These are phyloP conservation scores for Apiospora malaysiana DNA, from an alignment of 2,329 filamentous ascomycete genomes.

Conservation along the genomic window DNA sequence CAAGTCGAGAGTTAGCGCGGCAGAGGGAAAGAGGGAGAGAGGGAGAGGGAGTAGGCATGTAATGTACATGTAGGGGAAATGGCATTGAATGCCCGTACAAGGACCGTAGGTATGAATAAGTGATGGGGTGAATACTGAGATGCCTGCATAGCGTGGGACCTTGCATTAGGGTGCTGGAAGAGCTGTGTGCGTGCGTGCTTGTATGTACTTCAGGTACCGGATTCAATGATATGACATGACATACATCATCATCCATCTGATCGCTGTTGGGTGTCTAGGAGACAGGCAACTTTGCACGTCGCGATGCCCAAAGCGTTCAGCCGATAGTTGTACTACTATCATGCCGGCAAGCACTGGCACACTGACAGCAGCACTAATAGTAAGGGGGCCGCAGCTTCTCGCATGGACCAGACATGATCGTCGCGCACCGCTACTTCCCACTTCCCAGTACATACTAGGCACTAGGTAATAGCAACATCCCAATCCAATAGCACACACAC, in stretches of 20 bases:
- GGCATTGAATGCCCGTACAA: background rate
- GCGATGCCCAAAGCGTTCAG: constrained; percentile 13
- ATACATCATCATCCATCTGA: background rate
- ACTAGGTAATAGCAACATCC: background rate
- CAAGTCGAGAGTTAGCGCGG: background rate
- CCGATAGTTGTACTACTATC: background rate
- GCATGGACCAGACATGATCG: constrained; percentile 15
- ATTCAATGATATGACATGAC: background rate
- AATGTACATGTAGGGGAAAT: background rate
- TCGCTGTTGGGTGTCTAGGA: background rate
- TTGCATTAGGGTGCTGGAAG: constrained; percentile 1
- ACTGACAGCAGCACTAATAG: constrained; percentile 4
- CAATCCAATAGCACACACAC: background rate
- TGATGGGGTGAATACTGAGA: background rate
- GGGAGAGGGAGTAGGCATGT: constrained; percentile 1
- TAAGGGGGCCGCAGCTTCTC: background rate
- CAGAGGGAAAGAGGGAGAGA: background rate
- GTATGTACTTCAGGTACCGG: background rate
- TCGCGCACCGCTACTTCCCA: constrained; percentile 12
- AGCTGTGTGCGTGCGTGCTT: background rate
- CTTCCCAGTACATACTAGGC: background rate
- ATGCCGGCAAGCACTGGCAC: background rate
- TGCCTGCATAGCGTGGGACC: constrained; percentile 15
- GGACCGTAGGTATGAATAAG: background rate
- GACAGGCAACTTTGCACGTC: background rate